Evolutionary conservation across 495 filamentous ascomycete species (phyloP), one percentile per base, ranked within the genome.

Genomic region (Podospora pseudopauciseta): DNA sequence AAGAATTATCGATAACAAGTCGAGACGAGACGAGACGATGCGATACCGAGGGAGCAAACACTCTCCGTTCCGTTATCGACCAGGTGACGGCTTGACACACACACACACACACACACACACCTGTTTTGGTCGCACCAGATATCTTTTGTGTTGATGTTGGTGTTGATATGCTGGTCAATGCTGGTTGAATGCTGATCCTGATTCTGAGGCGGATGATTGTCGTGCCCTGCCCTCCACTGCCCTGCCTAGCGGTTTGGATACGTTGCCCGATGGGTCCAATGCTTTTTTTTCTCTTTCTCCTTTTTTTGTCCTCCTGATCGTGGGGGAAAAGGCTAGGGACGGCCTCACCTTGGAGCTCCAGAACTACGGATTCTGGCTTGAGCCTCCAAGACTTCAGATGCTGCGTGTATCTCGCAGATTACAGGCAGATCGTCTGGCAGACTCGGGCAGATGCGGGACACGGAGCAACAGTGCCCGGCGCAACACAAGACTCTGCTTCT

Each of bases 1-100:
- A 54, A 58, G 6, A 57, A 30, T 63, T 60, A 63, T 60, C 62
- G 62, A 67, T 44, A 64, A 68, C 56, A 30, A 54, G 28, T 55
- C 19, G 39, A 49, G 39, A 49, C 39, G 39, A 18, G 39, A 49
- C 39, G 39, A 49, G 39, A 49, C 1, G 39, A 49, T 49, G 15
- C 39, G 39, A 49, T 49, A 49, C 23, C 63, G 44, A 56, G 20
- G 34, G 67, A 61, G 55, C 55, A 44, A 44, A 63, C 44, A 49
- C 65, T 39, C 58, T 54, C 56, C 39, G 65, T 54, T 60, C 63
- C 63, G 71, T 67, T 66, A 72, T 65, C 64, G 72, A 64, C 73
- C 71, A 63, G 71, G 71, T 64, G 70, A 75, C 67, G 65, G 68
- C 56, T 63, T 67, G 60, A 65, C 74, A 70, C 66, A 32, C 30